Evolutionary conservation across 164 flowering plant species (phyloP).

Genomic region (Aristolochia fimbriata): DNA sequence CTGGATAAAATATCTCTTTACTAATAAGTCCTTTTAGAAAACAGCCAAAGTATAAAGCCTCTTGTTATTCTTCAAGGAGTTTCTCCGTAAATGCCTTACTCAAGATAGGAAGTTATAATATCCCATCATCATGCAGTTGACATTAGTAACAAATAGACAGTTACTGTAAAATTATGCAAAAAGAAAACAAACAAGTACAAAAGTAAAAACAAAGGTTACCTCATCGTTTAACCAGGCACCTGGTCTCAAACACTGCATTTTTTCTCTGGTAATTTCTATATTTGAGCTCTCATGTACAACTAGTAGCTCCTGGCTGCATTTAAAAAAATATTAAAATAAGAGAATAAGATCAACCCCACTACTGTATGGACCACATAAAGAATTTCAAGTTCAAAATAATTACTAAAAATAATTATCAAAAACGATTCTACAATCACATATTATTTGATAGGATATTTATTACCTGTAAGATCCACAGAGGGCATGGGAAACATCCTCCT

Average conservation of each 20-base stretch:
- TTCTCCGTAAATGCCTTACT: too few relatives aligned
- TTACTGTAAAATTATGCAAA: background rate
- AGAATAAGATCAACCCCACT: too few relatives aligned
- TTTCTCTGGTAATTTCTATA: slow-evolving; percentile 71
- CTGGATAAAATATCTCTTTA: too few relatives aligned
- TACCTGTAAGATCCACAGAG: slow-evolving; percentile 44
- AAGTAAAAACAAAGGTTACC: slow-evolving; percentile 26
- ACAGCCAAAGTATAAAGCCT: too few relatives aligned
- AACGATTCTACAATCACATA: background rate
- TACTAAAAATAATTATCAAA: background rate
- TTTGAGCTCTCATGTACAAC: slow-evolving; percentile 63
- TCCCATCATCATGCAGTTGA: too few relatives aligned
- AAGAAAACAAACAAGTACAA: background rate
- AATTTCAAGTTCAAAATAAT: background rate
- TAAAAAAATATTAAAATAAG: background rate
- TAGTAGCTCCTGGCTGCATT: slow-evolving; percentile 49
- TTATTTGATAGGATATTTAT: background rate
- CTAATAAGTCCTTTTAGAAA: too few relatives aligned
- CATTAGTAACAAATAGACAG: background rate
- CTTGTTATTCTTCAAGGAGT: too few relatives aligned
- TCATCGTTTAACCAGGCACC: slow-evolving; percentile 95
- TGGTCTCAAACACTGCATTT: slow-evolving; percentile 61
- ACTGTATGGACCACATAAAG: background rate
- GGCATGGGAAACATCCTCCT: slow-evolving; percentile 46
- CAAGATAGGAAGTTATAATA: too few relatives aligned